Base-by-base conservation (phyloP, 2,329 filamentous ascomycete species). In the Clarireedia hainanense region DNA sequence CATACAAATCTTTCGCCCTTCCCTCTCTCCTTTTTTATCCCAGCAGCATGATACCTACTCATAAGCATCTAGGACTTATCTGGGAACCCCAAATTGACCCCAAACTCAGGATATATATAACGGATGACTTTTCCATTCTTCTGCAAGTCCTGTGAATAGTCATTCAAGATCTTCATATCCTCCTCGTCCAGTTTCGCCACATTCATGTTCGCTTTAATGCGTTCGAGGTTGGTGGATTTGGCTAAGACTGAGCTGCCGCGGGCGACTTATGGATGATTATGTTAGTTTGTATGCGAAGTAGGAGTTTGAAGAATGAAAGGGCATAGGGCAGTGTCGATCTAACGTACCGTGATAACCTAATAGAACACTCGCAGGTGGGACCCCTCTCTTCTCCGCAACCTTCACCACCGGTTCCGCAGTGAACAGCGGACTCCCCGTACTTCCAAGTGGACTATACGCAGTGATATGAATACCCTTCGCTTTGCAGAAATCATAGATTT, bases 191-290 rank as follows among this genome's bases (percentile, higher is more conserved):
- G 77, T 64, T 83, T 78, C 64, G 88, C 77, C 54, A 89, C 75
- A 61, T 84, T 79, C 69, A 80, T 74, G 72, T 91, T 91, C 65
- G 84, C 78, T 67, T 84, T 80, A 70, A 90, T 89, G 63, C 86
- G 79, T 48, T 77, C 76, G 14, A 80, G 78, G 6, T 79, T 88
- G 40, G 88, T 83, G 0, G 85, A 89, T 72, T 90, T 90, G 65
- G 87, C 80, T 27, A 91, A 76, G 17, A 90, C 87, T 6, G 84
- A 88, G 67, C 76, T 80, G 63, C 85, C 85, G 58, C 84, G 80
- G 52, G 83, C 79, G 47, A 89, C 85, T 88, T 42, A 26, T 39
- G 45, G n/a, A 30, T 51, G 15, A 6, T n/a, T 39, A 14, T 37
- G n/a, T 53, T 47, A 53, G 50, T 12, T 47, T 42, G 10, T 10